Evolutionary conservation across 1,284 basidiomycete genomes (phyloP), one percentile per base, ranked within the genome.

Genomic region (Taiwanofungus camphoratus): DNA sequence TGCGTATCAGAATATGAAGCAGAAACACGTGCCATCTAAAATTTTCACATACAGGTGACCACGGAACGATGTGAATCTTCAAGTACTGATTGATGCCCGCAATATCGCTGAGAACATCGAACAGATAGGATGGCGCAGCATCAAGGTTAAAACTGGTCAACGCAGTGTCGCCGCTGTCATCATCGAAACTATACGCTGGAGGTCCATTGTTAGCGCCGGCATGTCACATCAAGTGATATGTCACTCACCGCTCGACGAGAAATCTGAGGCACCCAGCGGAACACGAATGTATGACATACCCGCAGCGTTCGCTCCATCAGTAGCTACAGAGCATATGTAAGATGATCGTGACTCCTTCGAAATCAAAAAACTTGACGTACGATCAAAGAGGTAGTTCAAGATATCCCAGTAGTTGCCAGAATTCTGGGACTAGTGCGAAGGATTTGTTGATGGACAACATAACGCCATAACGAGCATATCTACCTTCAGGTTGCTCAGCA

Each of bases 241-340:
- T 19, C 20, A 45, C 45, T 41, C 30, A 61, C 60, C 43, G 16
- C 36, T 50, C 9, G 52, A 52, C 8, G 61, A 60, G 52, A 77
- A 75, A 56, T 77, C 74, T 16, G 70, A 63, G 5, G 75, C 72
- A 27, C 75, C 76, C 13, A 77, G 63, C 0, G 73, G 68, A n/a
- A 76, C 65, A n/a, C 76, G 68, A 33, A 77, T 55, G 51, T 71
- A 73, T 7, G 70, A 67, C 21, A 77, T 58, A 2, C 75, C 75
- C 3, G 74, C 73, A 18, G 66, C 65, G 38, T 68, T 54, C 24
- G 64, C 60, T 5, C 64, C 66, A 52, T 77, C 72, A 7, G 68
- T 68, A 26, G 68, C 74, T 76, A 40, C 16, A 33, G 29, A 3
- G 8, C 23, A 7, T 13, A 22, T 27, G n/a, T 41, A 15, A 35